Evolutionary conservation across 495 filamentous ascomycete species (phyloP), one percentile per base, ranked within the genome.

Genomic region (Aspergillus nidulans): DNA sequence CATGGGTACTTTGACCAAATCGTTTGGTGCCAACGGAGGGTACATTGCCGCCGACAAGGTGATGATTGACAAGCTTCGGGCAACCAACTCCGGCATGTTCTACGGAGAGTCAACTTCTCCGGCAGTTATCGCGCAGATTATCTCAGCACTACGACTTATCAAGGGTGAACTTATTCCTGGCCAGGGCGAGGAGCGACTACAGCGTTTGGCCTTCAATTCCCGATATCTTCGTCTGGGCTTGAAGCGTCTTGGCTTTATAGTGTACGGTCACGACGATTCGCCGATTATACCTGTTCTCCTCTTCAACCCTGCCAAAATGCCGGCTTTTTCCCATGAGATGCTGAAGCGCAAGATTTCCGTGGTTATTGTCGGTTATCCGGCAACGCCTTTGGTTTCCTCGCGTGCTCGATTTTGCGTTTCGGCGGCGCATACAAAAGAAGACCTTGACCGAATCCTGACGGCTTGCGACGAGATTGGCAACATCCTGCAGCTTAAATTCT

Each of bases 291-390:
- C 94, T 46, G 57, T 97, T 63, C 76, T 96, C 52, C 83, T 98
- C 28, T 98, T 96, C 77, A 90, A 96, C 73, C 95, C 94, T 9
- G 94, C 87, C 52, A 98, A 98, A 72, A 95, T 98, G 76, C 89
- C 94, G 7, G 94, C 94, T 28, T 98, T 98, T 72, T 95, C 90
- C 30, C 94, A 95, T 68, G 92, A 97, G 70, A 97, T 98, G 94
- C 81, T 97, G 28, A 86, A 85, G 63, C 89, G 94, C 59, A 97
- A 96, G 72, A 97, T 98, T 57, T 92, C 92, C n/a, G 91, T 97
- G 42, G 94, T 98, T 42, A 87, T 98, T 34, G 94, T 98, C 55
- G 95, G 94, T 43, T 98, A 98, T 64, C 94, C 94, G 1, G 94
- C 94, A 16, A 98, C 94, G n/a, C 94, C 94, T 4, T 80, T 98